Evolutionary conservation across 805 yeast genomes (phyloP), one percentile per base, ranked within the genome.

Genomic region (Ogataea neopini): DNA sequence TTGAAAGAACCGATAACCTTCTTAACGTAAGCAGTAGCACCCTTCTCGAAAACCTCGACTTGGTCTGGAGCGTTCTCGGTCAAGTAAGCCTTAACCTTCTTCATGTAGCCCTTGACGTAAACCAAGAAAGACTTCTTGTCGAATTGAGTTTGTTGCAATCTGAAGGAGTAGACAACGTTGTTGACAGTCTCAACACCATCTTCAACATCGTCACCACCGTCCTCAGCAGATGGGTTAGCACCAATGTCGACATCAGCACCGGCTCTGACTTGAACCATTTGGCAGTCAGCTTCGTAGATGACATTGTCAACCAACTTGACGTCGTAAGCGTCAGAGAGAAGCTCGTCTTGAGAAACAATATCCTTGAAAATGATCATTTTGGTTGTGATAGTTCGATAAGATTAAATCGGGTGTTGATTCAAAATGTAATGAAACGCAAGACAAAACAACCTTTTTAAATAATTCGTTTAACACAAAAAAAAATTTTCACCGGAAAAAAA

Each of bases 141-240:
- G 72, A 94, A 94, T 57, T 78, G 80, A 57, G 99, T 94, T 75
- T 80, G 88, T 78, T 88, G 96, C 71, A 94, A 85, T 81, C 97
- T 88, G 94, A 94, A 91, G 60, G 97, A 89, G 91, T 90, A 83
- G 64, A 92, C 97, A 71, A 94, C 88, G 81, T 94, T 94, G 96
- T 92, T 94, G 71, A 94, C 97, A 65, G 88, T 81, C 76, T 86
- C 92, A 63, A 79, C 78, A 74, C 85, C 88, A 45, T 87, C 96
- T 65, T 89, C 98, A 44, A 82, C 70, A 49, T 74, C 91, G 30
- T 86, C 96, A 47, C 69, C 89, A 71, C 77, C 97, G 62, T 79
- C 98, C 78, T 94, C 99, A 61, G 98, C 97, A 66, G 97, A 89
- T 69, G 99, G 97, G 86, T 94, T 94, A 68, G 96, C 99, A 78